Evolutionary conservation across 2,329 filamentous ascomycete genomes (phyloP).

Genomic region (Cladophialophora immunda): DNA sequence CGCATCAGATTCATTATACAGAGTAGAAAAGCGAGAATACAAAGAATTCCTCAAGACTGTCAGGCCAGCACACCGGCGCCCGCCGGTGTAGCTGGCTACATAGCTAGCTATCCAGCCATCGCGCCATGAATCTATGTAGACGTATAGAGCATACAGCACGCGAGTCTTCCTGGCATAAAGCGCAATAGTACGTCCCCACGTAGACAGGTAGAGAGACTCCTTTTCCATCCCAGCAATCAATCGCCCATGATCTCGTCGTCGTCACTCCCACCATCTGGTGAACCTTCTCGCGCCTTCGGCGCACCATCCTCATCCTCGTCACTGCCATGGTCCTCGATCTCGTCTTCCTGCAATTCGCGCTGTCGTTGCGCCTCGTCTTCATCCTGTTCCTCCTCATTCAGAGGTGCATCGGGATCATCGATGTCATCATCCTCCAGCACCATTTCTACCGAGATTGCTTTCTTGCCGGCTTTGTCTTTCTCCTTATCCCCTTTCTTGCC

Average conservation of each 20-base stretch:
- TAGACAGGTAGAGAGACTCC: no score
- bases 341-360: conserved; percentile 33
- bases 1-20: not conserved
- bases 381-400: conserved; percentile 38
- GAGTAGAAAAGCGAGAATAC: not conserved
- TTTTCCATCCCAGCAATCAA: conserved; percentile 32
- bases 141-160: no score
- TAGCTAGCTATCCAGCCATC: no score
- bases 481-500: conserved; percentile 31
- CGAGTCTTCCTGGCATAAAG: no score
- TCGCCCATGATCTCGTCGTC: conserved; percentile 42
- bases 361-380: conserved; percentile 36
- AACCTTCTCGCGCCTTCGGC: conserved; percentile 6
- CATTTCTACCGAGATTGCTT: conserved; percentile 35
- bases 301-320: conserved; percentile 19
- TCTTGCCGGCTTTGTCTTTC: conserved; percentile 26
- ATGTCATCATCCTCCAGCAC: conserved; percentile 39
- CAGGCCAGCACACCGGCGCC: no score
- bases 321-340: conserved; percentile 22
- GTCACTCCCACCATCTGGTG: conserved; percentile 15
- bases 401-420: conserved; percentile 35
- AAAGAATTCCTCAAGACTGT: no score
- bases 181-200: no score
- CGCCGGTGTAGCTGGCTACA: no score
- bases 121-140: no score